Evolutionary conservation across 306 rosid genomes (phyloP).

Genomic region (Acacia acuminata): DNA sequence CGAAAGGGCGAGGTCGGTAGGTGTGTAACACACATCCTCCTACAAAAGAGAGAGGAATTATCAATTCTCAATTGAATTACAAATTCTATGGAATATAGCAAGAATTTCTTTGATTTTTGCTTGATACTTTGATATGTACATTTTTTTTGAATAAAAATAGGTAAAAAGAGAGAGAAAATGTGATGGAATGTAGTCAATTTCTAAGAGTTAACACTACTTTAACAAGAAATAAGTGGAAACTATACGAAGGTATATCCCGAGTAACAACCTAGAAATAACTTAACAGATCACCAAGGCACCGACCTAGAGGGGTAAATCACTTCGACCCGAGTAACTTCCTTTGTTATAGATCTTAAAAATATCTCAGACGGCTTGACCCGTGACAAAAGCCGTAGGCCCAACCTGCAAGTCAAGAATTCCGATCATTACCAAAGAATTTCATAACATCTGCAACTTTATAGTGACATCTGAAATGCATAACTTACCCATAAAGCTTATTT

Average conservation of each 20-base stretch:
- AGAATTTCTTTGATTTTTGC: too few species aligned
- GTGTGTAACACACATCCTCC: too few species aligned
- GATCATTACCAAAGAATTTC: background rate
- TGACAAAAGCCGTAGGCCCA: conserved; percentile 79
- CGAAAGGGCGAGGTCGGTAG: too few species aligned
- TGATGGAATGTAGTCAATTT: too few species aligned
- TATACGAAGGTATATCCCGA: background rate
- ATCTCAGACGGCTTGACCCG: conserved; percentile 91
- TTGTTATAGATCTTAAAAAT: conserved; percentile 75
- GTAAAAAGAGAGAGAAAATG: too few species aligned
- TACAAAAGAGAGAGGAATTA: too few species aligned
- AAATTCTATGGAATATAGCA: too few species aligned
- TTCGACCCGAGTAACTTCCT: conserved; percentile 74
- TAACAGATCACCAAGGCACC: background rate
- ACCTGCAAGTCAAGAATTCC: conserved; percentile 45
- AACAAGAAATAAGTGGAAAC: background rate
- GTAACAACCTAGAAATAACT: background rate
- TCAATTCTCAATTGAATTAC: too few species aligned
- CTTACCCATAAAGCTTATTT: conserved; percentile 77
- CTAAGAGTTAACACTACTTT: too few species aligned
- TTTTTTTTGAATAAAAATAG: too few species aligned
- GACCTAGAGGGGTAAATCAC: conserved; percentile 87
- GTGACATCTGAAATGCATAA: background rate
- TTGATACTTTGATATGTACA: too few species aligned
- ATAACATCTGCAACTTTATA: background rate